Percentiles rank a stretch among this genome's conserved stretches.
Conservation (phyloP, 257 asterid genomes). For the Leonotis leonurus region DNA sequence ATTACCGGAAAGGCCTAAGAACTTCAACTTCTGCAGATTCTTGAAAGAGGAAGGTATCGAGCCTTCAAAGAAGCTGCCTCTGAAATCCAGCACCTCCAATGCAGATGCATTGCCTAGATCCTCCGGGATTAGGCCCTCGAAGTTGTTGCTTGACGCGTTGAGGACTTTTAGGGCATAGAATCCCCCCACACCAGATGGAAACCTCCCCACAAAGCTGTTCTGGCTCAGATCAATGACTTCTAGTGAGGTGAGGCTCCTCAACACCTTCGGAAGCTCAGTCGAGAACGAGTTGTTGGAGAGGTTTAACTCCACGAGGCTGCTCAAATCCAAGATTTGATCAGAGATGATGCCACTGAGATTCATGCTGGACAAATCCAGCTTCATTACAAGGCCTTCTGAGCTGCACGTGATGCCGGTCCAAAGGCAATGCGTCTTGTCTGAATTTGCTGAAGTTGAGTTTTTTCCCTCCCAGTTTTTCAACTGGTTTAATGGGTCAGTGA, state of each 20-base stretch:
- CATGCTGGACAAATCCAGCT: slow-evolving; percentile 57
- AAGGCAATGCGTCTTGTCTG: slow-evolving; percentile 28
- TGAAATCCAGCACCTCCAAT: slow-evolving; percentile 49
- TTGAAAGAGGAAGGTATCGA: slow-evolving; percentile 52
- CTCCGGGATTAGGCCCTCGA: slow-evolving; percentile 52
- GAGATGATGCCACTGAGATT: slow-evolving; percentile 61
- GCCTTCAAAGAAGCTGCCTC: slow-evolving; percentile 71
- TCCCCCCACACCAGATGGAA: slow-evolving; percentile 53
- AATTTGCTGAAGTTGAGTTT: slow-evolving; percentile 13
- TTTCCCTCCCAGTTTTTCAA: slow-evolving; percentile 41
- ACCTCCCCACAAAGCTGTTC: slow-evolving; percentile 50
- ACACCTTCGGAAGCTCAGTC: slow-evolving; percentile 30
- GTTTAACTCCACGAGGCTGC: slow-evolving; percentile 31
- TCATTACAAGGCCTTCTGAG: slow-evolving; percentile 39
- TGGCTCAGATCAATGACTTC: slow-evolving; percentile 51
- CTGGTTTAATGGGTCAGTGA: slow-evolving; percentile 44
- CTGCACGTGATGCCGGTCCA: slow-evolving; percentile 64
- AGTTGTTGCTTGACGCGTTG: slow-evolving; percentile 76
- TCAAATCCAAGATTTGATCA: slow-evolving; percentile 33
- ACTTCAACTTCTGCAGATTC: slow-evolving; percentile 44
- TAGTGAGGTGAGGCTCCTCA: slow-evolving; percentile 39
- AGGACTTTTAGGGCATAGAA: slow-evolving; percentile 30
- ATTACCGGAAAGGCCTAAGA: slow-evolving; percentile 72
- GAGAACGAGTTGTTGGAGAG: slow-evolving; percentile 46
- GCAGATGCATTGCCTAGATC: slow-evolving; percentile 43